Conservation (phyloP, 176 grass and related monocot genomes). For the Oryza glumipatula region DNA sequence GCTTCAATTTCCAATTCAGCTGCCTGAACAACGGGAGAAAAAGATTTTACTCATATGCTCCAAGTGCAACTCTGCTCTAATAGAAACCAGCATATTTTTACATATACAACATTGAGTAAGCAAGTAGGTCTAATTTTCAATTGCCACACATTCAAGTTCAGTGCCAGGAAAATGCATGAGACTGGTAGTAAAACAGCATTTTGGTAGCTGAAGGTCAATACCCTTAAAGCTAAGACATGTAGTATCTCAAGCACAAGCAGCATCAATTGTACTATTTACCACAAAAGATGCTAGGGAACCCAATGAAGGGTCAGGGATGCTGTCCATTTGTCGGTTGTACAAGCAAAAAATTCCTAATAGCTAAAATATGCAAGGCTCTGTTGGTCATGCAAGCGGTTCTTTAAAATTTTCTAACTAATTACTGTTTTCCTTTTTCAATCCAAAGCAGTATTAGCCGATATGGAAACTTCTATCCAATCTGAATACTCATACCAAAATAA, state of each 20-base stretch:
- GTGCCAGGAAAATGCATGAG: not conserved
- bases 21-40: slow-evolving; percentile 48
- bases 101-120: not conserved
- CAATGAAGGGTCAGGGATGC: not conserved
- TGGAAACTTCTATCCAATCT: not conserved
- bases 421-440: not conserved
- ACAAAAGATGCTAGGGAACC: not conserved
- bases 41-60: slow-evolving; percentile 21
- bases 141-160: not conserved
- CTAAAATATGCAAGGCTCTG: not conserved
- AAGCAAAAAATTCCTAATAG: slow-evolving; percentile 13
- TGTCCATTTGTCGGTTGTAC: slow-evolving; percentile 9
- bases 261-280: not conserved
- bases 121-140: not conserved
- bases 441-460: not conserved
- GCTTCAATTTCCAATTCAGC: slow-evolving; percentile 95
- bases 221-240: not conserved
- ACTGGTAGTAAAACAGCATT: not conserved
- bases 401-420: not conserved
- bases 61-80: slow-evolving; percentile 1
- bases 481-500: not conserved
- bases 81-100: slow-evolving; percentile 14
- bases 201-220: slow-evolving; percentile 3
- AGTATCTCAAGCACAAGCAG: not conserved
- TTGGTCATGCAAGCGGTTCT: not conserved